Conservation (phyloP, 2,329 filamentous ascomycete genomes). For the Hysterium pulicare region DNA sequence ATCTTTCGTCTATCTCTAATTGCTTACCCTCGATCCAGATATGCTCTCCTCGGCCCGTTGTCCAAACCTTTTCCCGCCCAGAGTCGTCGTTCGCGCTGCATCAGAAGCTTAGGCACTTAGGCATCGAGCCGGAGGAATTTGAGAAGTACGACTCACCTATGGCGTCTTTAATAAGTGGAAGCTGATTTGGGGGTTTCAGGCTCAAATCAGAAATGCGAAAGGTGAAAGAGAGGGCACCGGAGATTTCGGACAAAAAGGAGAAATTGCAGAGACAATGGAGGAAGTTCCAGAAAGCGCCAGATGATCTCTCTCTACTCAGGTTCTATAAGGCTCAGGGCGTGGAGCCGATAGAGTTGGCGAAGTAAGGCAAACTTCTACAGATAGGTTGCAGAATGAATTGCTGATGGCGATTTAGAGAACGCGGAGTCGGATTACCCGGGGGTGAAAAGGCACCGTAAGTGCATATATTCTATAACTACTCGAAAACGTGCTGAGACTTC, state of each 20-base stretch:
- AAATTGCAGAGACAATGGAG: constrained; percentile 28
- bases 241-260: constrained; percentile 16
- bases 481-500: background rate
- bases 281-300: constrained; percentile 27
- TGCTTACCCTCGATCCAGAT: constrained; percentile 22
- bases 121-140: constrained; percentile 26
- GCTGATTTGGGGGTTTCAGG: constrained; percentile 18
- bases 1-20: constrained; percentile 29
- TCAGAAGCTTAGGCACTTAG: constrained; percentile 23
- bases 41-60: constrained; percentile 19
- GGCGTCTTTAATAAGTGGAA: background rate
- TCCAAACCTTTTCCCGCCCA: constrained; percentile 22
- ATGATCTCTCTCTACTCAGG: constrained; percentile 26
- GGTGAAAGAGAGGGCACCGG: constrained; percentile 22
- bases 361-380: constrained; percentile 17
- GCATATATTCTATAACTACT: background rate
- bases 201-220: constrained; percentile 20
- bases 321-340: constrained; percentile 31
- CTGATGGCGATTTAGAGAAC: constrained; percentile 18
- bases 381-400: constrained; percentile 6
- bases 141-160: constrained; percentile 13
- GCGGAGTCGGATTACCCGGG: constrained; percentile 29
- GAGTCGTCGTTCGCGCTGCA: constrained; percentile 19
- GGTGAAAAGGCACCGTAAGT: constrained; percentile 20
- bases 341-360: constrained; percentile 33